Conservation (phyloP, 2,329 filamentous ascomycete genomes). For the Trichophyton rubrum region DNA sequence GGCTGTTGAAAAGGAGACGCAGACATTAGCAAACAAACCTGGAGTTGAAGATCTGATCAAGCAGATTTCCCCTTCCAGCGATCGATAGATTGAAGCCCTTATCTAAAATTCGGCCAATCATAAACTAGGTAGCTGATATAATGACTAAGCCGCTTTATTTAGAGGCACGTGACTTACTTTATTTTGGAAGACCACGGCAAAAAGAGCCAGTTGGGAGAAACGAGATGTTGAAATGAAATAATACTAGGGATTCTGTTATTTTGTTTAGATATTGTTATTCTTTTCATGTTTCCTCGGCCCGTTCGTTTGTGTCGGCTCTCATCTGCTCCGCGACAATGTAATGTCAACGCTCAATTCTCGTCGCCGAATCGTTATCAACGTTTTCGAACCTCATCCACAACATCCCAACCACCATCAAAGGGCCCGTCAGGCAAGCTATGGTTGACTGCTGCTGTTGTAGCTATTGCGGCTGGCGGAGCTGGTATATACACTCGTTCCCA, state of each 20-base stretch:
- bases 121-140: too few relatives aligned
- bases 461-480: slow-evolving; percentile 24
- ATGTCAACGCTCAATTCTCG: background rate
- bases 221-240: background rate
- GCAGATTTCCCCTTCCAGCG: background rate
- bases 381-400: background rate
- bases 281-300: slow-evolving; percentile 1
- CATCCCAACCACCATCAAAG: slow-evolving; percentile 9
- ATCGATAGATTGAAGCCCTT: background rate
- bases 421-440: slow-evolving; percentile 20
- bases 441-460: slow-evolving; percentile 25
- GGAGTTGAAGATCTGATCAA: background rate
- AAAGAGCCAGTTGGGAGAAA: background rate
- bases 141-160: background rate
- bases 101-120: background rate
- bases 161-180: background rate
- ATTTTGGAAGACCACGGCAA: background rate
- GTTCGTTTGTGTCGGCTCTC: background rate
- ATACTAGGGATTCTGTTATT: background rate
- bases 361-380: background rate
- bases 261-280: background rate
- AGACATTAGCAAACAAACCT: background rate
- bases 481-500: slow-evolving; percentile 26
- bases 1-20: background rate
- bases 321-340: background rate